Evolutionary conservation across 2,329 filamentous ascomycete genomes (phyloP).

Genomic region (Fonsecaea multimorphosa): DNA sequence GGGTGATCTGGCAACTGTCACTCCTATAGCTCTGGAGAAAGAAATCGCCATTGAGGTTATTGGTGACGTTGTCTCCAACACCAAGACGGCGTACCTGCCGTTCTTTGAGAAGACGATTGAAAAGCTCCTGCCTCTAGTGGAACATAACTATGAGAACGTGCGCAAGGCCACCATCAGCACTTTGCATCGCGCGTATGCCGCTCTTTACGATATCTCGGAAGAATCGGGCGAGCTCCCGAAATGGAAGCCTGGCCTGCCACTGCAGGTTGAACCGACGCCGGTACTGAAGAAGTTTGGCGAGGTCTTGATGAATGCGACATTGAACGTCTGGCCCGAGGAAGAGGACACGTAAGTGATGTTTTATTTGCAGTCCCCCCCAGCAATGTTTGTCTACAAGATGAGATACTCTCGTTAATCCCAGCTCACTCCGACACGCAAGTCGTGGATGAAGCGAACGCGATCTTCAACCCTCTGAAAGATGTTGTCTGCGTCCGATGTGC

Average conservation of each 20-base stretch:
- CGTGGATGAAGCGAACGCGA: slow-evolving; percentile 90
- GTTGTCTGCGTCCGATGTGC: slow-evolving; percentile 23
- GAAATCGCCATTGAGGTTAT: slow-evolving; percentile 96
- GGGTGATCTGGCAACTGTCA: slow-evolving; percentile 82
- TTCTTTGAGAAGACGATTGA: slow-evolving; percentile 90
- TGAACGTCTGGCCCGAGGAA: slow-evolving; percentile 87
- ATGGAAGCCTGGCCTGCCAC: slow-evolving; percentile 86
- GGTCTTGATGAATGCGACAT: slow-evolving; percentile 81
- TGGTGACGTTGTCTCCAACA: slow-evolving; percentile 88
- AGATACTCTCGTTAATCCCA: slow-evolving; percentile 91
- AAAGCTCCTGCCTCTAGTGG: slow-evolving; percentile 77
- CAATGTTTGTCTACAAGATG: slow-evolving; percentile 68
- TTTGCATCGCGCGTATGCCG: slow-evolving; percentile 90
- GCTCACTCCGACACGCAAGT: slow-evolving; percentile 95
- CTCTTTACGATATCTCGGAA: slow-evolving; percentile 86
- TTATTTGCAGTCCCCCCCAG: slow-evolving; percentile 32
- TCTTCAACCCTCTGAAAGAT: slow-evolving; percentile 57
- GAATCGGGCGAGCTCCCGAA: slow-evolving; percentile 76
- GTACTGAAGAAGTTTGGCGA: slow-evolving; percentile 86
- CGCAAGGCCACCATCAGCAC: slow-evolving; percentile 91
- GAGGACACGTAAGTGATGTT: slow-evolving; percentile 79
- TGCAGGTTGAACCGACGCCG: slow-evolving; percentile 76
- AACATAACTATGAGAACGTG: slow-evolving; percentile 91
- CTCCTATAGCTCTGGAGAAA: slow-evolving; percentile 90
- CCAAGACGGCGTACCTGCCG: slow-evolving; percentile 77